Conservation (phyloP, 352 stramenopile species). For the Phytophthora pini region DNA sequence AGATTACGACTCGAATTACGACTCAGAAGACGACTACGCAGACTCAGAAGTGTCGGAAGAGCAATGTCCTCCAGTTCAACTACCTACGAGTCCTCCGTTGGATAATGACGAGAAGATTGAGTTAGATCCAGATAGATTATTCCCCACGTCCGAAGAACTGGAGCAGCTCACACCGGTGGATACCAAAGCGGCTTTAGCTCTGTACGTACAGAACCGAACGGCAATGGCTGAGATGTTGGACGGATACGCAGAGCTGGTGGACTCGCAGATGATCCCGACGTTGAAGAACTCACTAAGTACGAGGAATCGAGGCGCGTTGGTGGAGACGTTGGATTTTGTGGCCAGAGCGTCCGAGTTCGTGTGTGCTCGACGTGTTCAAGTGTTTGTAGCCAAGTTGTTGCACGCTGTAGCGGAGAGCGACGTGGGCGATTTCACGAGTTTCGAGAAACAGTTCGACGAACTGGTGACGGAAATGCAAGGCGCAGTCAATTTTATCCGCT, state of each 20-base stretch:
- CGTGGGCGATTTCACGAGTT: slow-evolving; percentile 40
- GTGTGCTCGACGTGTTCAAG: slow-evolving; percentile 65
- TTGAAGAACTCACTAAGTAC: slow-evolving; percentile 43
- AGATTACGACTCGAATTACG: slow-evolving; percentile 21
- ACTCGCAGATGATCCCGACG: slow-evolving; percentile 58
- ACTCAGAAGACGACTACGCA: slow-evolving; percentile 21
- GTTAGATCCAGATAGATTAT: slow-evolving; percentile 34
- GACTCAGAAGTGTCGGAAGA: slow-evolving; percentile 13
- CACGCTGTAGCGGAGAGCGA: slow-evolving; percentile 60
- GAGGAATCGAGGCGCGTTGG: slow-evolving; percentile 52
- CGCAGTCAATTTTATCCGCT: slow-evolving; percentile 34
- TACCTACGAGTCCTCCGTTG: not conserved
- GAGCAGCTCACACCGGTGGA: slow-evolving; percentile 66
- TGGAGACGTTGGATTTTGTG: slow-evolving; percentile 74
- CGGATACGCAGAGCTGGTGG: slow-evolving; percentile 64
- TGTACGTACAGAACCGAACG: slow-evolving; percentile 70
- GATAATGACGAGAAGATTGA: slow-evolving; percentile 29
- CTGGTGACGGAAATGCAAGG: slow-evolving; percentile 35
- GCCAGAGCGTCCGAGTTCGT: slow-evolving; percentile 78
- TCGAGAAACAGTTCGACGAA: slow-evolving; percentile 31
- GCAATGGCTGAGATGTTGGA: slow-evolving; percentile 77
- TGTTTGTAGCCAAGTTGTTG: slow-evolving; percentile 65
- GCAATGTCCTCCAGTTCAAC: not conserved
- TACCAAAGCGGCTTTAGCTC: slow-evolving; percentile 50
- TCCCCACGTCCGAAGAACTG: slow-evolving; percentile 59